Percentiles rank a stretch among this genome's conserved stretches.
Conservation (phyloP, 306 rosid genomes). For the Luffa acutangula region DNA sequence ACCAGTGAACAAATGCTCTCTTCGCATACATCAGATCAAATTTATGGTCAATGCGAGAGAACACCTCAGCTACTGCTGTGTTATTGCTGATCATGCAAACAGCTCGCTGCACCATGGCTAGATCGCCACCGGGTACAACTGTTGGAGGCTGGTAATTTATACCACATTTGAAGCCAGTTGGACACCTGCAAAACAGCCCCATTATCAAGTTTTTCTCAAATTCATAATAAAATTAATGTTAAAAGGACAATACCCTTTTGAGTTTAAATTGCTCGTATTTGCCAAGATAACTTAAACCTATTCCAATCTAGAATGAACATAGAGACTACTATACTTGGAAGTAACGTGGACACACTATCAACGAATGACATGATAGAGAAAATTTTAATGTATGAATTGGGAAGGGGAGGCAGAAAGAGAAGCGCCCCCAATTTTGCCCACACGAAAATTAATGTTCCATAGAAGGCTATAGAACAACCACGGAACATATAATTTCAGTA, state of each 20-base stretch:
- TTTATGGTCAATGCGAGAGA: slow-evolving; percentile 93
- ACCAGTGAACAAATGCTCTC: slow-evolving; percentile 99
- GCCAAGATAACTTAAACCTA: neutral
- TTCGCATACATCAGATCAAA: slow-evolving; percentile 98
- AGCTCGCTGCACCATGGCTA: slow-evolving; percentile 94
- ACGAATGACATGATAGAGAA: neutral
- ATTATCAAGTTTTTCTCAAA: neutral
- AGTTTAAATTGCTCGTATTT: neutral
- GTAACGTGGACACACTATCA: neutral
- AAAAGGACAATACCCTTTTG: neutral
- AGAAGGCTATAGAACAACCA: neutral
- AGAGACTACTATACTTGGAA: neutral
- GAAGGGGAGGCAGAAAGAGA: neutral
- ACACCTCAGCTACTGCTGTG: slow-evolving; percentile 99
- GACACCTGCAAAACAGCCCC: slow-evolving; percentile 56
- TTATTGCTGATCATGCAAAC: slow-evolving; percentile 99
- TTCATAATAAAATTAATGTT: neutral
- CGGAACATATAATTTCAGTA: neutral
- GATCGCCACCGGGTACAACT: slow-evolving; percentile 91
- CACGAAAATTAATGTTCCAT: neutral
- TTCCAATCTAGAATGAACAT: neutral
- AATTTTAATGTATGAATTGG: neutral
- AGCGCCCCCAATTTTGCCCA: neutral
- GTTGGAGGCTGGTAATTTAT: slow-evolving; percentile 98
- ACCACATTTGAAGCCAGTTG: slow-evolving; percentile 97